phyloP scores from a whole-genome alignment of 352 stramenopile species.

The Saprolegnia diclina region DNA sequence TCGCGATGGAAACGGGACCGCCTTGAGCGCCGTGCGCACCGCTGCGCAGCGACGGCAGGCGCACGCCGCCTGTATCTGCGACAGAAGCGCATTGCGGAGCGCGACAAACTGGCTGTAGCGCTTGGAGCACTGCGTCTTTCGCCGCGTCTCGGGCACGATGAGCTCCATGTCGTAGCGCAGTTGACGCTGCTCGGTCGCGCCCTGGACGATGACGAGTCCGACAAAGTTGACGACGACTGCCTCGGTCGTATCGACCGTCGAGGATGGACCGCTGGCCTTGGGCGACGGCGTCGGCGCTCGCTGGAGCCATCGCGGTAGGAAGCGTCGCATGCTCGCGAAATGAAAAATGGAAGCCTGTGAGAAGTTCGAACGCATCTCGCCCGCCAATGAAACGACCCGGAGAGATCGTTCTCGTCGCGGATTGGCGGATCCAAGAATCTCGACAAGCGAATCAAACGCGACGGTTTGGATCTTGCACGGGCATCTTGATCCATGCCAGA shows the following conservation, averaged over 20 bases:
- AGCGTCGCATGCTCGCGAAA: too few species aligned
- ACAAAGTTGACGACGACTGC: constrained; percentile 15
- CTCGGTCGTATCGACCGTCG: background rate
- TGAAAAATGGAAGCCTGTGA: too few species aligned
- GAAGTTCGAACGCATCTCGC: too few species aligned
- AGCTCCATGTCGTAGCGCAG: constrained; percentile 23
- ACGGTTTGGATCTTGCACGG: too few species aligned
- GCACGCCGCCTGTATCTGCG: background rate
- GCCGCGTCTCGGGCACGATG: background rate
- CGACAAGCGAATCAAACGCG: too few species aligned
- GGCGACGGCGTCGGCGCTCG: too few species aligned
- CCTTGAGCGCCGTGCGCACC: background rate
- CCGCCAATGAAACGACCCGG: too few species aligned
- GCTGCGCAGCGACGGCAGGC: background rate
- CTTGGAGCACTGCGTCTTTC: constrained; percentile 13
- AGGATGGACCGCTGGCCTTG: too few species aligned
- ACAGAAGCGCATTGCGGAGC: background rate
- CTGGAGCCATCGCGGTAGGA: too few species aligned
- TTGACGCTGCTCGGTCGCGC: constrained; percentile 15
- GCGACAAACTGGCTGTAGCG: constrained; percentile 21
- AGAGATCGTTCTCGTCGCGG: too few species aligned
- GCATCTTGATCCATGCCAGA: too few species aligned
- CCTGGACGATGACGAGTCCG: constrained; percentile 5
- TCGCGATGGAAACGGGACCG: background rate
- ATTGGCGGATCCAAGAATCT: too few species aligned